A percentile compares a stretch with the other conserved stretches of the same genome.
Evolutionary conservation across 2,329 filamentous ascomycete species (phyloP).

Genomic region (Magnaporthales sp.): DNA sequence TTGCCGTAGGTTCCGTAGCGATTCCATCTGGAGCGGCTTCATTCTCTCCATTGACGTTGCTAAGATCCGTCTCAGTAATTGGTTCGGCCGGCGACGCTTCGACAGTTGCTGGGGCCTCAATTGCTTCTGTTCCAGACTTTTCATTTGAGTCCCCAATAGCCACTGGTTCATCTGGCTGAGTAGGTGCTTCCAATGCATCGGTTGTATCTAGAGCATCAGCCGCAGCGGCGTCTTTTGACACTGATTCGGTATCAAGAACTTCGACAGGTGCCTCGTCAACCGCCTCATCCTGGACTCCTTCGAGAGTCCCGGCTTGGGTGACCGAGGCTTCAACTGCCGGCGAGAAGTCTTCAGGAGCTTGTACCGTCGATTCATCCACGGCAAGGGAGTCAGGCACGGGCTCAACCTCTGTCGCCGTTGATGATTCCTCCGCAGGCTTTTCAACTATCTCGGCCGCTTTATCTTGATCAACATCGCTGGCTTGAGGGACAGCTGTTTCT

Average conservation of each 20-base stretch:
- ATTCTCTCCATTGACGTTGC: no score
- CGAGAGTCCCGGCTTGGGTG: not conserved
- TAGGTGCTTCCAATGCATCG: not conserved
- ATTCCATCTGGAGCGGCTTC: no score
- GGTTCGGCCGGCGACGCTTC: not conserved
- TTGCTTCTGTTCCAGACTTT: not conserved
- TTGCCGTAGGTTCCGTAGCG: not conserved
- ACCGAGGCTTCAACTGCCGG: not conserved
- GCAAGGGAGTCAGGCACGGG: not conserved
- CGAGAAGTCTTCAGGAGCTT: not conserved
- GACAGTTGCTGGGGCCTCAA: not conserved
- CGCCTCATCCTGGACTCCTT: not conserved
- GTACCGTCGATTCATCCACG: not conserved
- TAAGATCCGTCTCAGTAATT: no score
- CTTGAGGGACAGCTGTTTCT: constrained; percentile 1
- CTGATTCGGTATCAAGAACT: not conserved
- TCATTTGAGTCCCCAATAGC: not conserved
- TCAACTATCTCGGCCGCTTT: not conserved
- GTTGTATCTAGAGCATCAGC: not conserved
- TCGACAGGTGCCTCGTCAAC: not conserved
- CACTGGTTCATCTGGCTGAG: not conserved
- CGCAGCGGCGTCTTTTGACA: not conserved
- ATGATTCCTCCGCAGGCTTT: not conserved
- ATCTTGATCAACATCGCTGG: constrained; percentile 6
- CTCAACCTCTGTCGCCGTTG: not conserved